Conservation (phyloP, 169 alveolate species). For the Plasmodium billcollinsi region DNA sequence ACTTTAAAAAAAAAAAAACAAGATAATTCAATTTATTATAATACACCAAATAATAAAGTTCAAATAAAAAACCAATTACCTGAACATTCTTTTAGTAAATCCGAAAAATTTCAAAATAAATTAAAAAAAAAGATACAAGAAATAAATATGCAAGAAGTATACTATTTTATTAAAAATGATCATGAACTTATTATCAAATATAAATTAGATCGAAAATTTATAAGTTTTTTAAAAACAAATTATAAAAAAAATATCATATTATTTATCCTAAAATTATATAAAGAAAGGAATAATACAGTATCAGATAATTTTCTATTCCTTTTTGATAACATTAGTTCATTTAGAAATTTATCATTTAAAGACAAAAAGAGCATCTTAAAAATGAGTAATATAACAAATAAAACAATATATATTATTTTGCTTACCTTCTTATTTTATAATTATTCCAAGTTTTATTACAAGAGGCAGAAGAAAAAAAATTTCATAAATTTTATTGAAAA, state of each 20-base stretch:
- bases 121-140: constrained; percentile 41
- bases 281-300: constrained; percentile 28
- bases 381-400: constrained; percentile 63
- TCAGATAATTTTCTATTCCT: constrained; percentile 39
- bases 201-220: constrained; percentile 52
- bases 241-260: constrained; percentile 54
- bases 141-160: constrained; percentile 51
- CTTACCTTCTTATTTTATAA: constrained; percentile 61
- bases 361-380: constrained; percentile 62
- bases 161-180: constrained; percentile 57
- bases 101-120: constrained; percentile 10
- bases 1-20: background rate
- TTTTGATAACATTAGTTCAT: constrained; percentile 52
- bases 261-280: constrained; percentile 37
- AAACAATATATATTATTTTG: constrained; percentile 27
- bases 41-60: background rate
- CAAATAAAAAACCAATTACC: no score
- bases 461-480: constrained; percentile 20
- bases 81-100: background rate
- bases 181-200: constrained; percentile 59
- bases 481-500: constrained; percentile 49
- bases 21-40: background rate
- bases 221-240: constrained; percentile 31
- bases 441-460: constrained; percentile 61
- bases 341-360: constrained; percentile 13